Evolutionary conservation across 257 asterid genomes (phyloP).

Genomic region (Petunia axillaris): DNA sequence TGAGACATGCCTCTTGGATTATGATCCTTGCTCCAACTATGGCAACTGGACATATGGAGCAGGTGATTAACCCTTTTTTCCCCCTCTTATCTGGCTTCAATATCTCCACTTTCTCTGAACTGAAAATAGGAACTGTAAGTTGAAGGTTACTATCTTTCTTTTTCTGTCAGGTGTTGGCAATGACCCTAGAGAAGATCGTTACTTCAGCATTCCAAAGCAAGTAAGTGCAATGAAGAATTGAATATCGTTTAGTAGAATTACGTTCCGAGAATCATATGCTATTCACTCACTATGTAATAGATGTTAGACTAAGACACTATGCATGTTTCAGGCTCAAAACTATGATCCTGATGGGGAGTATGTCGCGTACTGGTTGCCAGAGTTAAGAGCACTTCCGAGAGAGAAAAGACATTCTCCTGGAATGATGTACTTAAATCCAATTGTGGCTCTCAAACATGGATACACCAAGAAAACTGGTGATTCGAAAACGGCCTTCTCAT

Average conservation of each 20-base stretch:
- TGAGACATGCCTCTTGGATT: constrained; percentile 89
- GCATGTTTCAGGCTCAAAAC: constrained; percentile 69
- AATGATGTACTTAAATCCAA: constrained; percentile 58
- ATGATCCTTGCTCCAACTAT: constrained; percentile 95
- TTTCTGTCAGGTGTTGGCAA: constrained; percentile 75
- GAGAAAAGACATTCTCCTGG: constrained; percentile 80
- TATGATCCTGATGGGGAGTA: constrained; percentile 88
- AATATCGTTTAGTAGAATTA: background rate
- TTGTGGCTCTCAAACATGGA: constrained; percentile 75
- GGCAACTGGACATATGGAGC: constrained; percentile 99
- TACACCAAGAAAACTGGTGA: constrained; percentile 42
- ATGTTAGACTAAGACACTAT: background rate
- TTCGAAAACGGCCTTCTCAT: constrained; percentile 30
- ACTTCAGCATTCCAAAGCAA: constrained; percentile 96
- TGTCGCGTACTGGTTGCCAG: constrained; percentile 84
- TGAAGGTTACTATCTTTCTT: constrained; percentile 3
- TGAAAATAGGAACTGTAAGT: constrained; percentile 14
- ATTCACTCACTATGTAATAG: background rate
- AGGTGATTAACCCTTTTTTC: constrained; percentile 49
- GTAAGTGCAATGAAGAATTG: constrained; percentile 38
- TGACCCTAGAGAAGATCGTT: constrained; percentile 96
- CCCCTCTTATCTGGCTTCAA: constrained; percentile 11
- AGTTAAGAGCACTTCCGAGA: constrained; percentile 63
- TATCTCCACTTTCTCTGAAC: background rate
- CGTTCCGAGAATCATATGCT: background rate